Percentiles rank a stretch among this genome's conserved stretches.
Conservation (phyloP, 176 grass and related monocot species). For the Tillandsia leiboldiana region DNA sequence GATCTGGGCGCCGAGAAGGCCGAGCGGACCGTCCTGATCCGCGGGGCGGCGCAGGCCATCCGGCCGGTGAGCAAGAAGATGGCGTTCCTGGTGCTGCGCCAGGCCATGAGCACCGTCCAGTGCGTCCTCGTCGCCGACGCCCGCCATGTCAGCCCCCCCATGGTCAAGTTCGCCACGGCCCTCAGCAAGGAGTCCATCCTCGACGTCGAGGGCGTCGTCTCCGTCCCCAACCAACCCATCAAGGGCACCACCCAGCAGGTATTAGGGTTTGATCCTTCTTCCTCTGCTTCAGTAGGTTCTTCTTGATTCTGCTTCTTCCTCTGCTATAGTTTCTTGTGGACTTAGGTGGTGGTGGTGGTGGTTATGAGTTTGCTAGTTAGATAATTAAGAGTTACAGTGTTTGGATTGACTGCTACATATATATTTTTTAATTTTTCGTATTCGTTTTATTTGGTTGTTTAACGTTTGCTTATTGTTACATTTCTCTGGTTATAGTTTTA, state of each 20-base stretch:
- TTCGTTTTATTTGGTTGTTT: neutral
- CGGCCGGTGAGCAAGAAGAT: conserved; percentile 89
- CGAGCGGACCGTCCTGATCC: conserved; percentile 47
- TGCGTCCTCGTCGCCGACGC: conserved; percentile 60
- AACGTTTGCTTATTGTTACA: neutral
- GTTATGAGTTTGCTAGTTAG: too few relatives aligned
- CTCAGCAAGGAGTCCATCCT: conserved; percentile 88
- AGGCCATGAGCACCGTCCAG: conserved; percentile 74
- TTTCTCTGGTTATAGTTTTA: neutral
- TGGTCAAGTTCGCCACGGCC: conserved; percentile 67
- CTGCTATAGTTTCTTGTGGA: too few relatives aligned
- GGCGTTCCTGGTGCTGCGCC: conserved; percentile 76
- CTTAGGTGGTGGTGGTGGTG: too few relatives aligned
- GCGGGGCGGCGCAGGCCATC: conserved; percentile 46
- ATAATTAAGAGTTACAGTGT: too few relatives aligned
- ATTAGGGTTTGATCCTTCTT: neutral
- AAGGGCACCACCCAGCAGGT: conserved; percentile 94
- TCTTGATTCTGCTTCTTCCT: neutral
- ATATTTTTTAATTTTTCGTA: neutral
- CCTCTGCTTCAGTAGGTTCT: neutral
- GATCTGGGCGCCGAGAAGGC: conserved; percentile 26
- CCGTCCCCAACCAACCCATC: conserved; percentile 71
- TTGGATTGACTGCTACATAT: too few relatives aligned
- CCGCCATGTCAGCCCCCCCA: conserved; percentile 68
- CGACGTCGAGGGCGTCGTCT: conserved; percentile 68